Percentiles rank a stretch among this genome's conserved stretches.
phyloP scores from a whole-genome alignment of 129 eudicot species.

The Flaveria bidentis region DNA sequence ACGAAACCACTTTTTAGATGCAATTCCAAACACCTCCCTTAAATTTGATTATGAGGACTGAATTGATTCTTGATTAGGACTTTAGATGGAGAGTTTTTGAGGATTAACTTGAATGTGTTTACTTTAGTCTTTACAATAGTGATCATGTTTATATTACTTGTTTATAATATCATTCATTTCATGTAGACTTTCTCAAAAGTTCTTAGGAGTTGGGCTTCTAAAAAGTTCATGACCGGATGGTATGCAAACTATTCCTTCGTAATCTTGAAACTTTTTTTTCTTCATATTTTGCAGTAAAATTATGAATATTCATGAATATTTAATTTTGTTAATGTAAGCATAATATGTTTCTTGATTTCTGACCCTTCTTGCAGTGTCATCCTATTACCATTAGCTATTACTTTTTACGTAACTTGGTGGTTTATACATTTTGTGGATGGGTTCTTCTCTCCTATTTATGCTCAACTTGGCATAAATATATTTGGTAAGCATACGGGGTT shows the following conservation, averaged over 20 bases:
- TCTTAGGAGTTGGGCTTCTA: conserved; percentile 87
- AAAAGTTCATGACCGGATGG: conserved; percentile 98
- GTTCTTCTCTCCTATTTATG: conserved; percentile 81
- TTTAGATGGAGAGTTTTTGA: conserved; percentile 16
- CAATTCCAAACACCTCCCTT: neutral
- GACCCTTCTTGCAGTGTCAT: conserved; percentile 61
- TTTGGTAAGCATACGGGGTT: conserved; percentile 52
- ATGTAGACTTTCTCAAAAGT: conserved; percentile 79
- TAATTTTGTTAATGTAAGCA: neutral
- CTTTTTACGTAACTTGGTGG: conserved; percentile 86
- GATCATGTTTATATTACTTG: neutral
- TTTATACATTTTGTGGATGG: conserved; percentile 85
- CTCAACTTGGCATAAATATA: conserved; percentile 74
- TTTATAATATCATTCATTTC: conserved; percentile 5
- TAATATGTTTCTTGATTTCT: neutral
- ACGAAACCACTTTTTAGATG: neutral
- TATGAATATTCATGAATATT: neutral
- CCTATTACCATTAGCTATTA: conserved; percentile 72
- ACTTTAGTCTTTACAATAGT: neutral
- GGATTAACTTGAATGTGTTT: neutral
- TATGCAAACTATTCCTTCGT: conserved; percentile 34
- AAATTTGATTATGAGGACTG: neutral
- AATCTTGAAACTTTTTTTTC: neutral
- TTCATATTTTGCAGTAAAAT: neutral
- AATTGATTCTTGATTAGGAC: conserved; percentile 1